A percentile compares a stretch with the other conserved stretches of the same genome.
Conservation (phyloP, 2,329 filamentous ascomycete species). For the Plectosphaerella cucumerina region DNA sequence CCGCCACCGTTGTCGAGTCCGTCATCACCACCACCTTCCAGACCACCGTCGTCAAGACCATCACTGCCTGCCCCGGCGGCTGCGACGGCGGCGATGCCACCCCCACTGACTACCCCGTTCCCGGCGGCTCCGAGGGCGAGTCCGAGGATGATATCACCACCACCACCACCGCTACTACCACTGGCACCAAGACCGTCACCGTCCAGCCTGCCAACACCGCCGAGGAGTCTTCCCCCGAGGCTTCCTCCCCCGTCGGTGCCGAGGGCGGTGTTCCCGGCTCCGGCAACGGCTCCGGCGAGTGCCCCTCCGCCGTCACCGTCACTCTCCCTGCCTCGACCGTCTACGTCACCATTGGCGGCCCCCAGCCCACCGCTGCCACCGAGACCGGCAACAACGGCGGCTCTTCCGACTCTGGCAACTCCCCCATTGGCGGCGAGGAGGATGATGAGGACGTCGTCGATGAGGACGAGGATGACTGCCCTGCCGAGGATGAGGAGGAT, state of each 20-base stretch:
- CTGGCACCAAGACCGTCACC: slow-evolving; percentile 29
- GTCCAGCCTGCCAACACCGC: slow-evolving; percentile 20
- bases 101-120: slow-evolving; percentile 10
- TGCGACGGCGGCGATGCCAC: slow-evolving; percentile 1
- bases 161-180: slow-evolving; percentile 32
- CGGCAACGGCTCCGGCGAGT: slow-evolving; percentile 7
- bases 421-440: slow-evolving; percentile 6
- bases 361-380: slow-evolving; percentile 2
- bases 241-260: slow-evolving; percentile 3
- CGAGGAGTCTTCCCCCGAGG: slow-evolving; percentile 4
- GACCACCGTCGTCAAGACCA: slow-evolving; percentile 26
- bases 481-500: slow-evolving; percentile 10
- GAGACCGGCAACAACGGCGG: slow-evolving; percentile 15
- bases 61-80: slow-evolving; percentile 10
- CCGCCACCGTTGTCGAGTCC: slow-evolving; percentile 31
- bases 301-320: slow-evolving; percentile 15
- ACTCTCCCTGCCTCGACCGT: slow-evolving; percentile 20
- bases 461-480: slow-evolving; percentile 6
- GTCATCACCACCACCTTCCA: slow-evolving; percentile 38
- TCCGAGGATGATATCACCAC: slow-evolving; percentile 25
- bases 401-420: slow-evolving; percentile 16
- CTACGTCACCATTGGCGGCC: slow-evolving; percentile 18
- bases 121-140: slow-evolving; percentile 7
- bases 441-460: slow-evolving; percentile 5
- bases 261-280: slow-evolving; percentile 2